Evolutionary conservation across 2,329 filamentous ascomycete species (phyloP).

Genomic region (Stemphylium vesicarium): DNA sequence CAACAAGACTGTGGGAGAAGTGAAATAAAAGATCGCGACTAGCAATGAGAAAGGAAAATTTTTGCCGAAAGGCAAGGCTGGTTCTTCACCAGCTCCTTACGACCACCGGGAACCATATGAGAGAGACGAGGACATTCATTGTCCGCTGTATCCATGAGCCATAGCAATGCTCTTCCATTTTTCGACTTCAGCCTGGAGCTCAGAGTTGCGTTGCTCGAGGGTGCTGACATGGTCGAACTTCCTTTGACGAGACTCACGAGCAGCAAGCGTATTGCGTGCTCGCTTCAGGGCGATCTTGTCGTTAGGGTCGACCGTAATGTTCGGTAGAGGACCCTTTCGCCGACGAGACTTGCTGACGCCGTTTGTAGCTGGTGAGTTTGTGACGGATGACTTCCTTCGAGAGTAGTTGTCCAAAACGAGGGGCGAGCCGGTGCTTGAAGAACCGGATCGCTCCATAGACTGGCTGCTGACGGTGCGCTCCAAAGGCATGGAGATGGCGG

Average conservation of each 20-base stretch:
- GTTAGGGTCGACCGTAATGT: constrained; percentile 75
- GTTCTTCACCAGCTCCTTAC: constrained; percentile 48
- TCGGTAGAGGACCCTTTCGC: constrained; percentile 80
- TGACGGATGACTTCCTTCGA: constrained; percentile 51
- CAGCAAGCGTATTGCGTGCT: constrained; percentile 89
- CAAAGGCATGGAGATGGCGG: constrained; percentile 41
- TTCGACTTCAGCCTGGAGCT: constrained; percentile 63
- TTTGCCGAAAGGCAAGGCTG: constrained; percentile 37
- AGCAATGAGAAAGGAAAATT: constrained; percentile 28
- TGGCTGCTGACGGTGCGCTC: constrained; percentile 51
- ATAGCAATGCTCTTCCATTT: constrained; percentile 52
- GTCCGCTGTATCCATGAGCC: constrained; percentile 47
- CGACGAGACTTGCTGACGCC: constrained; percentile 74
- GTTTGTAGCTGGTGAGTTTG: constrained; percentile 63
- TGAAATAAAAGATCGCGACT: constrained; percentile 9
- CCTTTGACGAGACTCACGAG: constrained; percentile 88
- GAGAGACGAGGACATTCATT: constrained; percentile 40
- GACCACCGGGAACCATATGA: constrained; percentile 38
- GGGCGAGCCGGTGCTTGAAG: constrained; percentile 47
- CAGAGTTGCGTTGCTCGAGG: constrained; percentile 74
- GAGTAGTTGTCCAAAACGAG: constrained; percentile 44
- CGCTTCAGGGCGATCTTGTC: constrained; percentile 89
- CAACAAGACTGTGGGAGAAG: constrained; percentile 5
- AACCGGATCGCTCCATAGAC: constrained; percentile 45
- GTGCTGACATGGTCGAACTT: constrained; percentile 79